A percentile compares a stretch with the other conserved stretches of the same genome.
Conservation (phyloP, 768 basidiomycete genomes). For the Boletus subcaerulescens region DNA sequence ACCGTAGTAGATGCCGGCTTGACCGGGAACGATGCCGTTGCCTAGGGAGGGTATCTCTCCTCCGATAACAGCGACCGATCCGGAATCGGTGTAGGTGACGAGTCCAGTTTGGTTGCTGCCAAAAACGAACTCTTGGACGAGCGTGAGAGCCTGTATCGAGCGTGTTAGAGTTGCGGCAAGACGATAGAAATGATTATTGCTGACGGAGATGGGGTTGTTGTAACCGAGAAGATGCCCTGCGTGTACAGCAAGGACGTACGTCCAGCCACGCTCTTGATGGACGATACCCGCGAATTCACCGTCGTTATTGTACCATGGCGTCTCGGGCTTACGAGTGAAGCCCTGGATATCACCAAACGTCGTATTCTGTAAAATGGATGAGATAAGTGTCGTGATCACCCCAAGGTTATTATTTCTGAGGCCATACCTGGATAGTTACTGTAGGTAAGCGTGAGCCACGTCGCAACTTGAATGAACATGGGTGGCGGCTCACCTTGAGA, state of each 20-base stretch:
- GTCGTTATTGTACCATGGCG: conserved; percentile 60
- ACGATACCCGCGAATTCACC: conserved; percentile 64
- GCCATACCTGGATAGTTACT: conserved; percentile 56
- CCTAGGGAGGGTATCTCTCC: conserved; percentile 50
- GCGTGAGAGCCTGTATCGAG: conserved; percentile 50
- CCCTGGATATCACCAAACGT: conserved; percentile 78
- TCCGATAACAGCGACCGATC: conserved; percentile 37
- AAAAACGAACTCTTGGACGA: conserved; percentile 65
- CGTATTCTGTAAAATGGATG: conserved; percentile 50
- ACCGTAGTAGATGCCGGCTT: conserved; percentile 55
- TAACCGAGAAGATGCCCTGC: conserved; percentile 42
- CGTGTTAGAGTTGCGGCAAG: neutral
- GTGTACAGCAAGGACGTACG: conserved; percentile 36
- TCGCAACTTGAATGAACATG: neutral
- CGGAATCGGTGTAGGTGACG: conserved; percentile 34
- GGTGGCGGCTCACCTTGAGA: conserved; percentile 50
- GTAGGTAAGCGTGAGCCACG: conserved; percentile 9
- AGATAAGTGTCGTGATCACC: neutral
- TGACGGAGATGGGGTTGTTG: conserved; percentile 44
- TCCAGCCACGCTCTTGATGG: conserved; percentile 69
- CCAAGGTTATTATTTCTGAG: neutral
- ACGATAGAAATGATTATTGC: conserved; percentile 15
- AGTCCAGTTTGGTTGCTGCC: conserved; percentile 60
- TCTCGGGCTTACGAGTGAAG: conserved; percentile 65
- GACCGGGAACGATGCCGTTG: conserved; percentile 49